These are phyloP conservation scores for Camellia japonica DNA, from an alignment of 148 eudicot species.

Conservation along the genomic window DNA sequence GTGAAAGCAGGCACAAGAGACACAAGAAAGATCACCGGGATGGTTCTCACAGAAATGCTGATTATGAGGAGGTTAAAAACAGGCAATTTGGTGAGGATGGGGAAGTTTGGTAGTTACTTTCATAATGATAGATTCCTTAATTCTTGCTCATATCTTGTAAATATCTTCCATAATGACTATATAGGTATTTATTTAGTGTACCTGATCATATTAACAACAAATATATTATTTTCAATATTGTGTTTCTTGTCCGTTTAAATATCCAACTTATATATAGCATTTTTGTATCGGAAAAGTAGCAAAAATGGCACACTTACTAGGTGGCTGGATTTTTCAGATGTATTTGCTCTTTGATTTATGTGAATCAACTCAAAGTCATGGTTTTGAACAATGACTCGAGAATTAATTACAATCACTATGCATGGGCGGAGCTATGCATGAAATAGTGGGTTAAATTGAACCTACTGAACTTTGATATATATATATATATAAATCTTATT, in stretches of 20 bases:
- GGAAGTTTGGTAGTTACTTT: slow-evolving; percentile 28
- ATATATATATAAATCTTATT: no score
- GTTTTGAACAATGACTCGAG: neutral
- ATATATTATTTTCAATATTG: neutral
- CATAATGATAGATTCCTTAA: neutral
- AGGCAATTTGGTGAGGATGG: slow-evolving; percentile 63
- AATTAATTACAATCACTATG: neutral
- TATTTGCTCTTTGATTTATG: neutral
- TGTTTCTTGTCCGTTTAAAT: neutral
- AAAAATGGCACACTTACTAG: neutral
- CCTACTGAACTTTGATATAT: no score
- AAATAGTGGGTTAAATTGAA: no score
- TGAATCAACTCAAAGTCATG: neutral
- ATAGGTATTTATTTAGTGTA: neutral
- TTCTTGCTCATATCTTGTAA: slow-evolving; percentile 5
- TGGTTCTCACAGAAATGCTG: slow-evolving; percentile 52
- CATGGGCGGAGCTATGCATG: no score
- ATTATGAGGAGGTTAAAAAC: slow-evolving; percentile 54
- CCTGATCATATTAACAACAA: neutral
- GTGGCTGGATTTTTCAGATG: neutral
- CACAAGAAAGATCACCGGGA: slow-evolving; percentile 60
- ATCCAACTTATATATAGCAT: neutral
- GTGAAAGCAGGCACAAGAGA: slow-evolving; percentile 62
- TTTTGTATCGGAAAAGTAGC: neutral
- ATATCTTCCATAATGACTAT: slow-evolving; percentile 4